Percentiles rank a stretch among this genome's conserved stretches.
Conservation (phyloP, 306 rosid genomes). For the Comarum palustre region DNA sequence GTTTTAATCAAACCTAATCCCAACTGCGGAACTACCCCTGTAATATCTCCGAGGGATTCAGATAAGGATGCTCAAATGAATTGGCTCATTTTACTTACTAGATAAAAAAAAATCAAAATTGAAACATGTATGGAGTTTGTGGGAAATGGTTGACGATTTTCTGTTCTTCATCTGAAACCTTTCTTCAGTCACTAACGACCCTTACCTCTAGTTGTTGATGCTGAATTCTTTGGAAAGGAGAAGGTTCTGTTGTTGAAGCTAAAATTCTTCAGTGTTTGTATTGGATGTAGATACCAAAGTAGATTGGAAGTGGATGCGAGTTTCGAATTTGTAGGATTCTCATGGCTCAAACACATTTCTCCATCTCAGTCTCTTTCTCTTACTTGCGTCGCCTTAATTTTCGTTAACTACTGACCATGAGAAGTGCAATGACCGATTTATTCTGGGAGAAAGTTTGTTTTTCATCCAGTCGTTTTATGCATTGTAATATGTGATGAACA, state of each 20-base stretch:
- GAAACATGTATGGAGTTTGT: neutral
- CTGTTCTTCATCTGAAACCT: neutral
- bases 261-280: neutral
- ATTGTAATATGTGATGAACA: no score
- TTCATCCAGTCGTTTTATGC: neutral
- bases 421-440: neutral
- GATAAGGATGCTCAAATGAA: neutral
- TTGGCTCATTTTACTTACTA: neutral
- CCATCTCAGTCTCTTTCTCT: neutral
- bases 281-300: neutral
- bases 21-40: neutral
- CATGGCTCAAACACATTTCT: slow-evolving; percentile 10
- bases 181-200: neutral
- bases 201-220: neutral
- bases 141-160: neutral
- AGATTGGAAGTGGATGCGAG: neutral
- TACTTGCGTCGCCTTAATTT: neutral
- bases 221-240: neutral
- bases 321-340: neutral
- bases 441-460: neutral
- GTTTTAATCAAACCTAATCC: neutral
- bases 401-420: neutral
- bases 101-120: neutral
- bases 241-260: neutral
- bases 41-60: neutral